A percentile compares a stretch with the other conserved stretches of the same genome.
Evolutionary conservation across 495 filamentous ascomycete species (phyloP).

Genomic region (Penicillium herquei): DNA sequence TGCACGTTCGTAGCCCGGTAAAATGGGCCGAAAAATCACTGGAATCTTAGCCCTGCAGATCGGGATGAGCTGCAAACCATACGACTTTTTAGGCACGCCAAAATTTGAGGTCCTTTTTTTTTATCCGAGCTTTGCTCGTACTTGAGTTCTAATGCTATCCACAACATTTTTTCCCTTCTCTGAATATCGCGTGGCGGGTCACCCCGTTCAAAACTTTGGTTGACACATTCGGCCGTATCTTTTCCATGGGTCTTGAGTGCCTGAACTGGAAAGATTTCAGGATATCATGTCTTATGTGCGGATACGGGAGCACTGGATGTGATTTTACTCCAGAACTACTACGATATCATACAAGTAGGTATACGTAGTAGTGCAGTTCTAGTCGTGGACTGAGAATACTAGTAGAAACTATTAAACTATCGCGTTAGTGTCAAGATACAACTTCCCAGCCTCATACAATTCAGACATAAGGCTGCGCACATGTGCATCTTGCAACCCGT

Average conservation of each 20-base stretch:
- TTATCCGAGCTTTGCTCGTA: too few relatives aligned
- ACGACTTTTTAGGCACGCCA: background rate
- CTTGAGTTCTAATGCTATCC: too few relatives aligned
- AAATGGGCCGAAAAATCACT: slow-evolving; percentile 8
- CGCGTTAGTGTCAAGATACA: background rate
- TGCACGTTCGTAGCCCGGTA: slow-evolving; percentile 4
- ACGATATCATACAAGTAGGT: too few relatives aligned
- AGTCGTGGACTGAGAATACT: too few relatives aligned
- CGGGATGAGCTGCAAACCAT: background rate
- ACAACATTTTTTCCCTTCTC: too few relatives aligned
- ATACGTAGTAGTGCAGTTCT: too few relatives aligned
- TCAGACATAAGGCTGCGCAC: too few relatives aligned
- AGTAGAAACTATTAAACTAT: background rate
- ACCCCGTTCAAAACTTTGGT: background rate
- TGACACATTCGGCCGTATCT: background rate
- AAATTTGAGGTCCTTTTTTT: too few relatives aligned
- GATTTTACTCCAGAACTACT: too few relatives aligned
- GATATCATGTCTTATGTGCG: background rate
- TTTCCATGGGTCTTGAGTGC: background rate
- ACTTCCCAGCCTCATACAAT: too few relatives aligned
- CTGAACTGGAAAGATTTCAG: slow-evolving; percentile 1
- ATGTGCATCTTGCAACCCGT: background rate
- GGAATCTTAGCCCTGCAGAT: background rate
- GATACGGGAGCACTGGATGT: too few relatives aligned
- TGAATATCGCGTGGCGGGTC: background rate